phyloP scores from a whole-genome alignment of 352 stramenopile species.

The Phytophthora citricola region DNA sequence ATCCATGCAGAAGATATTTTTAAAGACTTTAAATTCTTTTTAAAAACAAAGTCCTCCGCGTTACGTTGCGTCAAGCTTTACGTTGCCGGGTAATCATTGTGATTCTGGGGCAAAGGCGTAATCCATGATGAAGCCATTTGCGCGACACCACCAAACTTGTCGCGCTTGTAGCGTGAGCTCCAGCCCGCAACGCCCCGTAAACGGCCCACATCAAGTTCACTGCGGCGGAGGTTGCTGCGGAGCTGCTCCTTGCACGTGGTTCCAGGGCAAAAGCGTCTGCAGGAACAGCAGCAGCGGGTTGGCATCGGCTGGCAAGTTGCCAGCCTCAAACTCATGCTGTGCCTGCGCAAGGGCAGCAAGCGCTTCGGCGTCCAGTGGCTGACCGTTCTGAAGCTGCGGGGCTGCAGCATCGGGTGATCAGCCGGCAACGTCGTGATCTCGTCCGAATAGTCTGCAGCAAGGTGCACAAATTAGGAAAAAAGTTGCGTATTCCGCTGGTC shows the following conservation, averaged over 20 bases:
- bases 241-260: constrained; percentile 72
- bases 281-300: constrained; percentile 88
- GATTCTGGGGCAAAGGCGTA: constrained; percentile 2
- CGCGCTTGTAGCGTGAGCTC: constrained; percentile 1
- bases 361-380: constrained; percentile 65
- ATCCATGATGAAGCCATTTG: constrained; percentile 16
- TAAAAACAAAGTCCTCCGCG: too few relatives aligned
- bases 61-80: not conserved
- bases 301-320: constrained; percentile 76
- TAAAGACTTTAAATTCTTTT: too few relatives aligned
- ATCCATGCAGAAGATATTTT: too few relatives aligned
- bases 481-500: not conserved
- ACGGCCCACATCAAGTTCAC: constrained; percentile 6
- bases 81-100: constrained; percentile 7
- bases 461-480: not conserved
- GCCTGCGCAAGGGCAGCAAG: constrained; percentile 60
- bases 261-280: constrained; percentile 87
- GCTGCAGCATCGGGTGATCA: constrained; percentile 88
- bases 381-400: constrained; percentile 65
- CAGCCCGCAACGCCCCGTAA: constrained; percentile 1
- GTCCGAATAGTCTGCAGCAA: constrained; percentile 77
- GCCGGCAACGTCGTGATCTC: constrained; percentile 86
- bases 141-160: constrained; percentile 18
- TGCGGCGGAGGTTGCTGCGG: constrained; percentile 32
- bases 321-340: constrained; percentile 70